These are phyloP conservation scores for Coniferiporia weirii DNA, from an alignment of 1,284 basidiomycete species.

Conservation along the genomic window DNA sequence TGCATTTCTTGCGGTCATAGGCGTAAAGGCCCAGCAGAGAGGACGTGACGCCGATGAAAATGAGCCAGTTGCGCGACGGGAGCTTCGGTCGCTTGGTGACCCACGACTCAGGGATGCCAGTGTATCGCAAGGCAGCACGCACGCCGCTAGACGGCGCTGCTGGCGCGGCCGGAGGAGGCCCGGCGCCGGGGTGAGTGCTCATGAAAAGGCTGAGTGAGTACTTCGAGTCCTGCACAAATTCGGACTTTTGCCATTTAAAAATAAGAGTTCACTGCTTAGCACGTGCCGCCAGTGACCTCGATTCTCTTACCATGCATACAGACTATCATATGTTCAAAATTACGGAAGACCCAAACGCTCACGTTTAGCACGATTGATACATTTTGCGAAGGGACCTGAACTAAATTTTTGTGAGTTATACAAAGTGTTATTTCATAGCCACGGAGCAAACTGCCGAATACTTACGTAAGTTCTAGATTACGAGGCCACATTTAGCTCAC, in stretches of 20 bases:
- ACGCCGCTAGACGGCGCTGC: constrained; percentile 31
- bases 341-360: too few species aligned
- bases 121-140: constrained; percentile 51
- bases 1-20: constrained; percentile 82
- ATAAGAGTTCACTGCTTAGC: background rate
- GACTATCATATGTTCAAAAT: too few species aligned
- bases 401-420: too few species aligned
- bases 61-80: constrained; percentile 90
- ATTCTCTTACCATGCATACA: background rate
- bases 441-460: too few species aligned
- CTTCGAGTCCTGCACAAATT: background rate
- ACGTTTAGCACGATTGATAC: too few species aligned
- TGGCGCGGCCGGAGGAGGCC: constrained; percentile 7
- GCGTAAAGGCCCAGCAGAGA: constrained; percentile 70
- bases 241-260: background rate
- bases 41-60: constrained; percentile 78
- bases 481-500: too few species aligned
- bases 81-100: constrained; percentile 71
- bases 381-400: too few species aligned
- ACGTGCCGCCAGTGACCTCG: background rate
- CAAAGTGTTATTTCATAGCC: too few species aligned
- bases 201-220: background rate
- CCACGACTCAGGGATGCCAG: constrained; percentile 69
- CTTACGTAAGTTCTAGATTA: too few species aligned
- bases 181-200: constrained; percentile 4